These are phyloP conservation scores for Penicillium verrucosum DNA, from an alignment of 2,329 filamentous ascomycete genomes.

Conservation along the genomic window DNA sequence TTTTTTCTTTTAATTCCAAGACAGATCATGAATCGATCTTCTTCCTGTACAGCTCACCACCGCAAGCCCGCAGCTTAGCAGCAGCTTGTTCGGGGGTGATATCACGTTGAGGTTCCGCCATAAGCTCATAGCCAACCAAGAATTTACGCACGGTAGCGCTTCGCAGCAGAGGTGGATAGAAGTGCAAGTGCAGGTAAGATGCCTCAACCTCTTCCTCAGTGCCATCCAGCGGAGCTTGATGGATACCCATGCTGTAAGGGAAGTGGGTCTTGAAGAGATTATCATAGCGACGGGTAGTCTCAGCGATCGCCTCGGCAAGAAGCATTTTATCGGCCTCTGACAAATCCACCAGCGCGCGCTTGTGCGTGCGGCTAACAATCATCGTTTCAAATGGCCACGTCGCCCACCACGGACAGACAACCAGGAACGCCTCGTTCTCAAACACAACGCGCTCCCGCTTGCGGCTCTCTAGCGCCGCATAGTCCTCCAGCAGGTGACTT, in stretches of 20 bases:
- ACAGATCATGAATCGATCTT: slow-evolving; percentile 38
- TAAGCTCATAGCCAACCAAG: slow-evolving; percentile 86
- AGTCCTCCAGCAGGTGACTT: slow-evolving; percentile 77
- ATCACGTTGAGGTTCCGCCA: slow-evolving; percentile 96
- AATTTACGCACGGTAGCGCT: slow-evolving; percentile 96
- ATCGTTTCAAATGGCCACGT: slow-evolving; percentile 96
- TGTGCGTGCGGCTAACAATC: slow-evolving; percentile 78
- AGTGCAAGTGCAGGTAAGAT: slow-evolving; percentile 94
- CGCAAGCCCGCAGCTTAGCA: slow-evolving; percentile 69
- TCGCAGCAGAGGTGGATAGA: slow-evolving; percentile 88
- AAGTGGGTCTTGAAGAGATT: slow-evolving; percentile 97
- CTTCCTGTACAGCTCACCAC: slow-evolving; percentile 80
- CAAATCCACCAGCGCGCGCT: slow-evolving; percentile 80
- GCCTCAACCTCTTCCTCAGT: slow-evolving; percentile 78
- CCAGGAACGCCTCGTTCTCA: slow-evolving; percentile 79
- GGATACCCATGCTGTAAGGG: slow-evolving; percentile 94
- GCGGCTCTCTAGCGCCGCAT: slow-evolving; percentile 74
- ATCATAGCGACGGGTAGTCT: slow-evolving; percentile 88
- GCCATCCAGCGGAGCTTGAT: slow-evolving; percentile 86
- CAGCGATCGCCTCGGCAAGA: slow-evolving; percentile 79
- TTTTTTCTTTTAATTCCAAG: not conserved
- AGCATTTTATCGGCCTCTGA: slow-evolving; percentile 65
- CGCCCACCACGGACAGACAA: slow-evolving; percentile 96
- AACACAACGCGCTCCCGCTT: slow-evolving; percentile 85
- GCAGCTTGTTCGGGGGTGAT: slow-evolving; percentile 97